Evolutionary conservation across 768 basidiomycete genomes (phyloP), one percentile per base, ranked within the genome.

Genomic region (Cyclocybe aegerita): DNA sequence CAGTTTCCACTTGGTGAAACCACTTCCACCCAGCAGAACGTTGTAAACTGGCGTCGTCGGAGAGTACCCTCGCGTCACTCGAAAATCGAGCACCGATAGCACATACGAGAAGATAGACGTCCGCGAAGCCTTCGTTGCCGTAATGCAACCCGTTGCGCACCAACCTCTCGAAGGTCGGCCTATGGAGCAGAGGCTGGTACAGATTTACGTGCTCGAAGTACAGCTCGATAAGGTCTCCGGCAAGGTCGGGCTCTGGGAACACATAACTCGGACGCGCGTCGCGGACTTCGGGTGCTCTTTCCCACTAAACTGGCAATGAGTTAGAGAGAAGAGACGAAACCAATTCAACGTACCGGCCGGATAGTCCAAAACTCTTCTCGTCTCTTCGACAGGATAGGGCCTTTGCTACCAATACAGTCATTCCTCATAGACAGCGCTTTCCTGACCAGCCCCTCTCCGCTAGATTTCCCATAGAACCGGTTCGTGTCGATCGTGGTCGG

Each of bases 121-220:
- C 64, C 0, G 71, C 78, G 60, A 90, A 88, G 0, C 67, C 58
- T 0, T 69, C 39, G 46, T 85, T 72, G 1, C 57, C 64, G 9
- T 71, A 56, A 59, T 86, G 80, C 1, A 79, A 58, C 0, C 75
- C 75, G 2, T 76, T 70, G 1, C 51, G 54, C 12, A 83, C 54
- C 14, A 71, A 65, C 10, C 68, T 63, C 39, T 83, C 75, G 53
- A 91, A 89, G 9, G 78, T 78, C 3, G 80, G 81, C 4, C 80
- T 75, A 58, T 90, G 88, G 7, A 93, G 69, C 1, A 92, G 67
- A 1, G 88, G 87, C 3, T 75, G 54, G 43, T 74, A 65, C 14
- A 69, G 40, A 59, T 88, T 83, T 48, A 72, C 36, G 33, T 75
- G 53, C 1, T 49, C 51, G 60, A 92, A 92, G 59, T 83, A 90